Evolutionary conservation across 805 yeast species (phyloP), one percentile per base, ranked within the genome.

Genomic region (Nakazawaea laoshanensis): DNA sequence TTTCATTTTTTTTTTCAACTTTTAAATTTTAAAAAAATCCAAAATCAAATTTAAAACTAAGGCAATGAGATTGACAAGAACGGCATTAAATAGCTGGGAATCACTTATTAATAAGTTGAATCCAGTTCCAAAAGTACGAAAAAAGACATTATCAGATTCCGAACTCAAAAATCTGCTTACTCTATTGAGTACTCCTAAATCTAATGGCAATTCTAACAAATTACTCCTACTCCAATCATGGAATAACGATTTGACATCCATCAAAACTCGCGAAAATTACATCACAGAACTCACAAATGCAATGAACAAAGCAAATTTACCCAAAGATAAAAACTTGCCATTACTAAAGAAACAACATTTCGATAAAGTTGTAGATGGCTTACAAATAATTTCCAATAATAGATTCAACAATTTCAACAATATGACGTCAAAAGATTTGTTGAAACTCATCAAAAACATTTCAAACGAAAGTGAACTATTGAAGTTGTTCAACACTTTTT

Each of bases 231-330:
- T 35, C 12, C 8, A 30, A 6, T 26, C 26, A 15, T 21, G 30
- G 15, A 30, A 24, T 11, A 22, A 26, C 2, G 38, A 35, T 21
- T 13, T 34, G 10, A 17, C 31, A 9, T 22, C 25, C 7, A 9
- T 7, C 8, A 8, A 13, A 12, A 21, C 17, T 9, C 17, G 25
- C 13, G 7, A 9, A 3, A 12, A 22, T 19, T 27, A 27, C 8
- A 14, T 36, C 8, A 16, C 30, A 12, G 19, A 36, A 10, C 5
- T 36, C 9, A 22, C 30, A 18, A 9, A 24, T 3, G 19, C 27
- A 3, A 26, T 36, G 35, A 36, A 36, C 16, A 22, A 24, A n/a
- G 19, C 20, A 11, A 36, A 36, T 24, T 27, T 36, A 24, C 39
- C 39, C 9, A 23, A 8, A 13, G 35, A 30, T 19, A 36, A 31